phyloP scores from a whole-genome alignment of 1,139 yeast species.

The Pneumocystis canis region DNA sequence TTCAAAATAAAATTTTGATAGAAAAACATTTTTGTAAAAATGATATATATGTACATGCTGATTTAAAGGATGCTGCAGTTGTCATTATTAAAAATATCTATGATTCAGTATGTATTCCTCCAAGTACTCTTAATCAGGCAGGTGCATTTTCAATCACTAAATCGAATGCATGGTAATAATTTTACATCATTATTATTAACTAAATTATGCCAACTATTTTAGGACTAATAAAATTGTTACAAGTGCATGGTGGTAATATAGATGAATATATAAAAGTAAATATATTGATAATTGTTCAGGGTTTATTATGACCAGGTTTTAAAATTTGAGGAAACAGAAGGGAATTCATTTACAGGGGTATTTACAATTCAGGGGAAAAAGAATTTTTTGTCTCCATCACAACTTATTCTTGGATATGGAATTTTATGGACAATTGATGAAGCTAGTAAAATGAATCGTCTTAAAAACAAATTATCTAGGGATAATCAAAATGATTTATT shows the following conservation, averaged over 20 bases:
- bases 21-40: constrained; percentile 57
- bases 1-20: constrained; percentile 74
- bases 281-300: not conserved
- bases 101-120: constrained; percentile 43
- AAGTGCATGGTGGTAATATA: constrained; percentile 12
- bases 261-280: not conserved
- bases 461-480: constrained; percentile 23
- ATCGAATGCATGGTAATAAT: constrained; percentile 67
- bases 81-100: constrained; percentile 64
- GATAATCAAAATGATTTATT: not conserved
- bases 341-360: constrained; percentile 48
- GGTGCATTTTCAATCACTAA: constrained; percentile 72
- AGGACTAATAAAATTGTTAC: constrained; percentile 11
- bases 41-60: constrained; percentile 64
- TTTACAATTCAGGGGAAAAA: constrained; percentile 45
- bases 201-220: not conserved
- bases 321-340: constrained; percentile 51
- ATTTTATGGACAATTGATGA: constrained; percentile 60
- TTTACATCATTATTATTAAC: constrained; percentile 26
- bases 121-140: constrained; percentile 78
- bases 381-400: constrained; percentile 62
- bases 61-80: constrained; percentile 55
- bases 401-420: constrained; percentile 79
- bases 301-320: constrained; percentile 45
- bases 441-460: constrained; percentile 33